Conservation (phyloP, 2,329 filamentous ascomycete species). For the Ceratocystis lukuohia region DNA sequence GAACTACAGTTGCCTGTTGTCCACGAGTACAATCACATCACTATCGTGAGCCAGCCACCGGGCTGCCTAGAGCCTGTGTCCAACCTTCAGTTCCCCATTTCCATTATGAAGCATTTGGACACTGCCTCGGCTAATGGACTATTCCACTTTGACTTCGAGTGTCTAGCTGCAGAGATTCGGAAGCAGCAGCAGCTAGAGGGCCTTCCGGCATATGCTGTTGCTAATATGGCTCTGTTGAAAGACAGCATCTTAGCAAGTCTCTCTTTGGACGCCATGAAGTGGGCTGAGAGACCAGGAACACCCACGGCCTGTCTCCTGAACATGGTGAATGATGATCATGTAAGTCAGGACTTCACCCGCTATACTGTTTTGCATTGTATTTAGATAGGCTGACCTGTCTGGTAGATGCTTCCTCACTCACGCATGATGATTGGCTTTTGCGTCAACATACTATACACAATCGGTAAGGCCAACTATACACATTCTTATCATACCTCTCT, state of each 20-base stretch:
- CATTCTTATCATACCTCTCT: background rate
- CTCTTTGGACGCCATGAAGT: background rate
- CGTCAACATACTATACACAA: background rate
- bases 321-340: background rate
- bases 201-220: background rate
- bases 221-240: background rate
- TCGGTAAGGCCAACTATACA: background rate
- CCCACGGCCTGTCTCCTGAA: background rate
- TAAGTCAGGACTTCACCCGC: background rate
- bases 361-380: background rate
- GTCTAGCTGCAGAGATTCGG: background rate
- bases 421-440: background rate
- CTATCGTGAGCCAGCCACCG: background rate
- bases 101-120: background rate
- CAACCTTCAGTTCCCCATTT: background rate
- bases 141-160: background rate
- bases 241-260: background rate
- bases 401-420: background rate
- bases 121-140: background rate
- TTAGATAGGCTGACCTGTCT: background rate
- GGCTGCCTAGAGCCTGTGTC: background rate
- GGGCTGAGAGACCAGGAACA: background rate
- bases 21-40: background rate
- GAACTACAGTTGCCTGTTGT: background rate
- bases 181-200: background rate